Percentiles rank a stretch among this genome's conserved stretches.
Evolutionary conservation across 768 basidiomycete genomes (phyloP).

Genomic region (Daedaleopsis nitida): DNA sequence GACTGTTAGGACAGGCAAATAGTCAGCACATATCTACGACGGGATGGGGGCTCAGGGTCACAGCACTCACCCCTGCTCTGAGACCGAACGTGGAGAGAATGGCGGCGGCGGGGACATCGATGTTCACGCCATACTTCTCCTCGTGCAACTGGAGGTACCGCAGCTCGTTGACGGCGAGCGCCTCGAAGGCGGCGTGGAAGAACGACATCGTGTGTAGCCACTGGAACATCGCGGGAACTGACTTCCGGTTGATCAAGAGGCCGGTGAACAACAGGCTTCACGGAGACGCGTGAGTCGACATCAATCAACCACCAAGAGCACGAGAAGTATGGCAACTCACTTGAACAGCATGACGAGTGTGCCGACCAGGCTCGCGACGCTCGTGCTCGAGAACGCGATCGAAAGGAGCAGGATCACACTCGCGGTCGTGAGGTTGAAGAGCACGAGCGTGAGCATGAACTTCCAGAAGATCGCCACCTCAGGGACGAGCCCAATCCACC

Average conservation of each 20-base stretch:
- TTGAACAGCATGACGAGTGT: conserved; percentile 98
- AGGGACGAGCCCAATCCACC: conserved; percentile 92
- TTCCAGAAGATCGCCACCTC: conserved; percentile 94
- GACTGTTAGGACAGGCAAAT: conserved; percentile 53
- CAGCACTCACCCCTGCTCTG: conserved; percentile 67
- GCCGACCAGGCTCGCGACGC: conserved; percentile 92
- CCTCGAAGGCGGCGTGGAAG: conserved; percentile 99
- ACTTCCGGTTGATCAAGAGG: conserved; percentile 90
- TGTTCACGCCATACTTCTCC: conserved; percentile 94
- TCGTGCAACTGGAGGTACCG: conserved; percentile 93
- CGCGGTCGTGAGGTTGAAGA: conserved; percentile 97
- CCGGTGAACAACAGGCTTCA: conserved; percentile 92
- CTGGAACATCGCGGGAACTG: conserved; percentile 66
- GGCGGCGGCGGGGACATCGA: conserved; percentile 94
- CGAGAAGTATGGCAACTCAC: no score
- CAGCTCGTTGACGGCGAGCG: conserved; percentile 95
- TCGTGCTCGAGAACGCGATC: conserved; percentile 82
- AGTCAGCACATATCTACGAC: conserved; percentile 11
- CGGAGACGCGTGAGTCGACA: background rate
- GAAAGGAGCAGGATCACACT: conserved; percentile 90
- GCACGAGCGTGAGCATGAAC: conserved; percentile 91
- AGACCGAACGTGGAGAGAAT: conserved; percentile 95
- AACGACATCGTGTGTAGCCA: conserved; percentile 94
- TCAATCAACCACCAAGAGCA: no score
- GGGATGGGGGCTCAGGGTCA: background rate